Evolutionary conservation across 345 rosid species (phyloP).

Genomic region (Eucalyptus polyanthemos): DNA sequence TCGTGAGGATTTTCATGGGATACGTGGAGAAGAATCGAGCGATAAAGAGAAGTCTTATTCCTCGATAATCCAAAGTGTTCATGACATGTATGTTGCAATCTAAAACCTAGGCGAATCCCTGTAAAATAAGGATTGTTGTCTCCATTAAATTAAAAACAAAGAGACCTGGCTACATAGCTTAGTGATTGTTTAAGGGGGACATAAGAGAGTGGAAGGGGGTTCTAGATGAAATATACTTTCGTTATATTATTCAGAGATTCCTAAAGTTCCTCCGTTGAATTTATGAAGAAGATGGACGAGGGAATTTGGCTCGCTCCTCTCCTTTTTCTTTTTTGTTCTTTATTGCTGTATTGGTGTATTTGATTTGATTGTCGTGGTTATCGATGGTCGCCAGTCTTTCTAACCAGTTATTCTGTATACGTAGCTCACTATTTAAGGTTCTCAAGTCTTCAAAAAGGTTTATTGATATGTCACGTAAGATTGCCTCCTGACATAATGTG

Average conservation of each 20-base stretch:
- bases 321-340: background rate
- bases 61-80: background rate
- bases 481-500: accelerated
- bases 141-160: constrained; percentile 7
- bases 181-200: background rate
- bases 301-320: background rate
- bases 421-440: background rate
- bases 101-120: background rate
- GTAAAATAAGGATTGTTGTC: constrained; percentile 28
- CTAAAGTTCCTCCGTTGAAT: background rate
- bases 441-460: background rate
- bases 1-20: background rate
- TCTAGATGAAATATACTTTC: background rate
- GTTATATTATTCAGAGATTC: background rate
- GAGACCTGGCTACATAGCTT: background rate
- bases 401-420: background rate
- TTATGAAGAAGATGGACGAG: background rate
- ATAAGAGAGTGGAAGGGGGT: background rate
- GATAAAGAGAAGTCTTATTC: background rate
- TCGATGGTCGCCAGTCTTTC: background rate
- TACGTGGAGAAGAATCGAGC: background rate
- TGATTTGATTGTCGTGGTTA: background rate
- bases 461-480: background rate
- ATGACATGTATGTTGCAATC: background rate
- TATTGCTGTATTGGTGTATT: background rate